phyloP scores from a whole-genome alignment of 768 basidiomycete genomes.

The Neoboletus brunneissimus region DNA sequence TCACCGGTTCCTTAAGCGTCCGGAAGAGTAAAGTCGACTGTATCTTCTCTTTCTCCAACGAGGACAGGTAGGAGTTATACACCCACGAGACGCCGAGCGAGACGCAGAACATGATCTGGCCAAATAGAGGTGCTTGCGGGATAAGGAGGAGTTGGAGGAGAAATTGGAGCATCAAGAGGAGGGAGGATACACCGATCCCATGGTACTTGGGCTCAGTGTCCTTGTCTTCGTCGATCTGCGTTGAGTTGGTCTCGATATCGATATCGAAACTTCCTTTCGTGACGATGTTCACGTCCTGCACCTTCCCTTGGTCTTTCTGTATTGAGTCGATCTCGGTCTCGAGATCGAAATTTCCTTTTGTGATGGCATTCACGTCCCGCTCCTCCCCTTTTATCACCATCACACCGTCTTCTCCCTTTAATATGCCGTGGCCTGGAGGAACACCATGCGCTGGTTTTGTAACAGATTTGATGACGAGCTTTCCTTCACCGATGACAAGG shows the following conservation, averaged over 20 bases:
- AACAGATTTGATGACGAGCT: slow-evolving; percentile 14
- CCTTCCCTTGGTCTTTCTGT: slow-evolving; percentile 16
- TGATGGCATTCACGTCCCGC: slow-evolving; percentile 28
- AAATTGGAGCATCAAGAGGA: slow-evolving; percentile 32
- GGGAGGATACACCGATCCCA: slow-evolving; percentile 25
- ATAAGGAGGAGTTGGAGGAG: slow-evolving; percentile 34
- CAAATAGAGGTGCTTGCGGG: slow-evolving; percentile 34
- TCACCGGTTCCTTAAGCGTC: slow-evolving; percentile 5
- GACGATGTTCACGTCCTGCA: slow-evolving; percentile 27
- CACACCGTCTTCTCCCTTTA: slow-evolving; percentile 16
- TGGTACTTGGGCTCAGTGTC: slow-evolving; percentile 1
- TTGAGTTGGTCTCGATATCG: not conserved
- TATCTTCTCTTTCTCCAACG: slow-evolving; percentile 34
- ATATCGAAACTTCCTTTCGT: slow-evolving; percentile 31
- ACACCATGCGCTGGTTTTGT: slow-evolving; percentile 13
- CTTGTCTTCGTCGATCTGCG: not conserved
- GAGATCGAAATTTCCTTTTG: slow-evolving; percentile 29
- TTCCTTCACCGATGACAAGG: slow-evolving; percentile 24
- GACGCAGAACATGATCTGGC: slow-evolving; percentile 34
- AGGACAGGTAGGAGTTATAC: slow-evolving; percentile 34
- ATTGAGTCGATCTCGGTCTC: not conserved
- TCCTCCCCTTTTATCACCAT: slow-evolving; percentile 30
- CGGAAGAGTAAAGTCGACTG: slow-evolving; percentile 17
- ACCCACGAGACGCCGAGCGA: slow-evolving; percentile 34
- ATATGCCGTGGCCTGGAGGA: slow-evolving; percentile 32